Evolutionary conservation across 2,329 filamentous ascomycete species (phyloP).

Genomic region (Arthroderma sp.): DNA sequence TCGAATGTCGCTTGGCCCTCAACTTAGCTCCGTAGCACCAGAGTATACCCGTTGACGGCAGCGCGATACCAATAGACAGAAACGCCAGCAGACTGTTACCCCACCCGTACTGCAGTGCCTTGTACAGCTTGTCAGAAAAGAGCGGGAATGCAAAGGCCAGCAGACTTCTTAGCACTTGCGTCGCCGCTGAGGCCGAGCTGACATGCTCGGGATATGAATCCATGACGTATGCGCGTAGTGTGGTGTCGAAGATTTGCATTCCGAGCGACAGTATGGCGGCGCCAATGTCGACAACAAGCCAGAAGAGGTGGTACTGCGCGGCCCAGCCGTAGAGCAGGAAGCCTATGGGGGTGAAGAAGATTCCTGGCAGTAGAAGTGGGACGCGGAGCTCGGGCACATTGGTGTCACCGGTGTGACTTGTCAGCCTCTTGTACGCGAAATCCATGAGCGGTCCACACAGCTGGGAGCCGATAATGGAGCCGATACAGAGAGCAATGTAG

Average conservation of each 20-base stretch:
- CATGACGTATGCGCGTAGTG: no score
- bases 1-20: no score
- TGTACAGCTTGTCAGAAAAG: slow-evolving; percentile 35
- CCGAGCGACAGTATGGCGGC: slow-evolving; percentile 10
- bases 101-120: slow-evolving; percentile 27
- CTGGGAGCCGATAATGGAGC: slow-evolving; percentile 39
- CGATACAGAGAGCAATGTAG: slow-evolving; percentile 51
- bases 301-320: slow-evolving; percentile 41
- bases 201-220: slow-evolving; percentile 38
- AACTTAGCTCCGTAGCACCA: no score
- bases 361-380: slow-evolving; percentile 44
- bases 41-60: no score
- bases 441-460: neutral
- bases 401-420: no score
- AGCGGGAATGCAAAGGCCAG: slow-evolving; percentile 41
- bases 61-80: slow-evolving; percentile 15
- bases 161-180: slow-evolving; percentile 36
- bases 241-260: slow-evolving; percentile 24
- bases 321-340: slow-evolving; percentile 50
- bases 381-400: slow-evolving; percentile 39
- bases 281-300: slow-evolving; percentile 40
- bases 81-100: slow-evolving; percentile 34
- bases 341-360: slow-evolving; percentile 42
- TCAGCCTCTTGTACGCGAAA: slow-evolving; percentile 23
- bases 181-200: slow-evolving; percentile 37